A percentile compares a stretch with the other conserved stretches of the same genome.
Evolutionary conservation across 345 rosid species (phyloP).

Genomic region (Syzygium jambos): DNA sequence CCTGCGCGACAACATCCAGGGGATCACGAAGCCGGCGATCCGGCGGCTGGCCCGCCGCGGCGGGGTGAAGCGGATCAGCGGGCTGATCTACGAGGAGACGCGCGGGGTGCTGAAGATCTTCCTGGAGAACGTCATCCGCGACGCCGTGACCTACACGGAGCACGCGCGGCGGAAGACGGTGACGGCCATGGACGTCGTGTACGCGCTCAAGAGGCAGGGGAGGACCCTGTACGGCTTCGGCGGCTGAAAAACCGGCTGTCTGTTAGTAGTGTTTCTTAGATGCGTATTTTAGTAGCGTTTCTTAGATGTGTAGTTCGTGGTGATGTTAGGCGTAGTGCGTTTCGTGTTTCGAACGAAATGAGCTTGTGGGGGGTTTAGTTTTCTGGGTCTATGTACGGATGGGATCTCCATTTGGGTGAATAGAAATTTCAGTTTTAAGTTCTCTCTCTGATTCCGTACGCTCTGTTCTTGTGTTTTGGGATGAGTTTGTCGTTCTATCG

Average conservation of each 20-base stretch:
- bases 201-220: background rate
- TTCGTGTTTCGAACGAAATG: background rate
- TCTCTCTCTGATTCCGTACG: background rate
- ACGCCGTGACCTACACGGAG: slow-evolving; percentile 1
- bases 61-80: slow-evolving; percentile 2
- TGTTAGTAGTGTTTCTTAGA: background rate
- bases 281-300: accelerated
- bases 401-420: background rate
- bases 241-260: background rate
- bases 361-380: background rate
- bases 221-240: slow-evolving; percentile 1
- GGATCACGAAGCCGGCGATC: slow-evolving; percentile 1
- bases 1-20: background rate
- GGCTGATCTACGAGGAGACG: slow-evolving; percentile 3
- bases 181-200: background rate
- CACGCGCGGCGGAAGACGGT: background rate
- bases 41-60: background rate
- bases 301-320: background rate
- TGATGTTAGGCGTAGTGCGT: background rate
- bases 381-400: background rate
- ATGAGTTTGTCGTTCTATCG: background rate
- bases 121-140: slow-evolving; percentile 1
- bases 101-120: background rate
- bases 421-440: background rate
- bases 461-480: background rate